These are phyloP conservation scores for Ogataea paradorogensis DNA, from an alignment of 805 yeast species.

Conservation along the genomic window DNA sequence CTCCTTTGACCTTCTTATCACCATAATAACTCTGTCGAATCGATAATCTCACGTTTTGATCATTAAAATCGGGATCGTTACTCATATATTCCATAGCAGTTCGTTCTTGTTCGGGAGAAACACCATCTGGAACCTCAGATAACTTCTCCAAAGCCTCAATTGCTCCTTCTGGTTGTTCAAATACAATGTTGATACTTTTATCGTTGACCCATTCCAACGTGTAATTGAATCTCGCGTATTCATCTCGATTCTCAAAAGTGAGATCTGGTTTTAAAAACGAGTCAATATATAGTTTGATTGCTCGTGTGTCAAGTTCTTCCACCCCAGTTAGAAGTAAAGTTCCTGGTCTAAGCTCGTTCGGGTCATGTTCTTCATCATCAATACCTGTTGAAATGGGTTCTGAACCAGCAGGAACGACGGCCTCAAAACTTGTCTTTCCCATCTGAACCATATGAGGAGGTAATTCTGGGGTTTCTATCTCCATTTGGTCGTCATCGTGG, in stretches of 20 bases:
- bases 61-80: conserved; percentile 17
- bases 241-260: conserved; percentile 28
- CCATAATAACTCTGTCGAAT: conserved; percentile 50
- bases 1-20: conserved; percentile 57
- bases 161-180: conserved; percentile 34
- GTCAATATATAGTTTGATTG: conserved; percentile 55
- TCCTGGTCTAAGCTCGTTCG: conserved; percentile 39
- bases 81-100: conserved; percentile 38
- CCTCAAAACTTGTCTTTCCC: conserved; percentile 1
- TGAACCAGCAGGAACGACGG: conserved; percentile 1
- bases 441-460: conserved; percentile 24
- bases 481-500: conserved; percentile 24
- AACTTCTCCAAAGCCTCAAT: conserved; percentile 21
- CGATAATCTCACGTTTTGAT: conserved; percentile 32
- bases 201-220: conserved; percentile 68
- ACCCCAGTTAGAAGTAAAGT: conserved; percentile 58
- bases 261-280: conserved; percentile 38
- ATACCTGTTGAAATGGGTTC: conserved; percentile 1
- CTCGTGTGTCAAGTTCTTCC: conserved; percentile 58
- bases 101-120: conserved; percentile 35
- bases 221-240: conserved; percentile 33
- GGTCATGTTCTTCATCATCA: conserved; percentile 14
- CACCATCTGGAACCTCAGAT: conserved; percentile 15
- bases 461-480: conserved; percentile 16
- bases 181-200: conserved; percentile 52